Base-by-base conservation (phyloP, 805 yeast species). In the Schizosaccharomyces japonicus region DNA sequence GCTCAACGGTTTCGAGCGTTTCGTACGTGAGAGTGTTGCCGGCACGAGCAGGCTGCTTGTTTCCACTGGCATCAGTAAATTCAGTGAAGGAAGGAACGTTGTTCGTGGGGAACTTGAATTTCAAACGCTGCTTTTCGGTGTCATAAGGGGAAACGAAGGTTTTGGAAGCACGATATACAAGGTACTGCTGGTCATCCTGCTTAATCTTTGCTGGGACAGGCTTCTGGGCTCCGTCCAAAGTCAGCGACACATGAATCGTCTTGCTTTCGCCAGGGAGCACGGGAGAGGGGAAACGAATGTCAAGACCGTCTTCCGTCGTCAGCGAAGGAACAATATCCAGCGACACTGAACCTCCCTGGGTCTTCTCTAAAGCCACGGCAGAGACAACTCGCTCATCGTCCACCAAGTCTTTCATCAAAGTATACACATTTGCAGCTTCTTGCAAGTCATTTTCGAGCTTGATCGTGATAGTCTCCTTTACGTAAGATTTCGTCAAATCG, bases 141-240 rank as follows among this genome's bases (percentile, higher is more conserved):
- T 57, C 56, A 62, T 87, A 85, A 1, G 79, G 69, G 36, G 80
- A 69, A 51, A 69, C 63, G 21, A 79, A 75, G 50, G 68, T 68
- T 57, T 73, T 73, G 55, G 70, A 62, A 31, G 78, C 69, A 42
- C 65, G 61, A 52, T 74, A 63, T 39, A 73, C 60, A 49, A 87
- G 57, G 28, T 66, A 62, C 65, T 85, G 95, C 30, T 62, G 62
- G 23, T 72, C 80, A 7, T 63, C 64, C 64, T 85, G 67, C 15
- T 62, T 66, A 39, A 79, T 72, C 51, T 66, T 63, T 47, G 67
- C 69, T 1, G 96, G 95, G 47, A 70, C 59, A 39, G 95, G 82
- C 47, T 54, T 51, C 45, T 76, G 55, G 31, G 63, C 58, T 49
- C 68, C 65, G 29, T 72, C 66, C 49, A 70, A 63, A 2, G 73